These are phyloP conservation scores for Lipomyces yamadae DNA, from an alignment of 805 yeast genomes.

Conservation along the genomic window DNA sequence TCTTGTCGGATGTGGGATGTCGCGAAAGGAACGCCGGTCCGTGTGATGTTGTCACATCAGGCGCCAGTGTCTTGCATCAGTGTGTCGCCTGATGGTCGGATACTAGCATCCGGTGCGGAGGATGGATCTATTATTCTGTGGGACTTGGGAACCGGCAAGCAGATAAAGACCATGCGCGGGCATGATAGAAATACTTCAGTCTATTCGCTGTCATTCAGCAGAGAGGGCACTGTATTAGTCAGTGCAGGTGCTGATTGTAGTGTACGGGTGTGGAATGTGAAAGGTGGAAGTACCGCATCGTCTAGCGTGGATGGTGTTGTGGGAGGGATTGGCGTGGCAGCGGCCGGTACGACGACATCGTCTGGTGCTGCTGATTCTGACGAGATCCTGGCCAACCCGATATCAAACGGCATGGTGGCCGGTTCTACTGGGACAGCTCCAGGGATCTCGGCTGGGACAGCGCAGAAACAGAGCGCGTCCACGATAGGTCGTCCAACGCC, in stretches of 20 bases:
- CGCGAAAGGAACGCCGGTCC: conserved; percentile 81
- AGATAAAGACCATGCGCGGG: conserved; percentile 89
- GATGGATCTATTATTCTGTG: conserved; percentile 86
- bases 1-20: conserved; percentile 99
- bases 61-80: conserved; percentile 86
- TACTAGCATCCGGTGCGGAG: conserved; percentile 87
- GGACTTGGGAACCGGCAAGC: conserved; percentile 92
- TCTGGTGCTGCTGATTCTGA: conserved; percentile 28
- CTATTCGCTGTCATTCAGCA: conserved; percentile 80
- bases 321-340: conserved; percentile 5
- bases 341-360: neutral
- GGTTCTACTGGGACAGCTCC: conserved; percentile 36
- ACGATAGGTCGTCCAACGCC: conserved; percentile 47
- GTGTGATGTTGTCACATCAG: conserved; percentile 90
- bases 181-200: conserved; percentile 82
- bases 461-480: conserved; percentile 48
- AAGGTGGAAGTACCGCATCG: conserved; percentile 59
- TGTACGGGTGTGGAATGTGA: conserved; percentile 95
- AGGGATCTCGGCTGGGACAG: conserved; percentile 47
- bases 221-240: conserved; percentile 86
- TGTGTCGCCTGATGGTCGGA: conserved; percentile 95
- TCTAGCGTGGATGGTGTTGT: conserved; percentile 15
- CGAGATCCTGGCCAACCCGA: neutral
- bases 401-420: neutral
- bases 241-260: conserved; percentile 92